Evolutionary conservation across 2,329 filamentous ascomycete species (phyloP), one percentile per base, ranked within the genome.

Genomic region (Pezicula carpinea): DNA sequence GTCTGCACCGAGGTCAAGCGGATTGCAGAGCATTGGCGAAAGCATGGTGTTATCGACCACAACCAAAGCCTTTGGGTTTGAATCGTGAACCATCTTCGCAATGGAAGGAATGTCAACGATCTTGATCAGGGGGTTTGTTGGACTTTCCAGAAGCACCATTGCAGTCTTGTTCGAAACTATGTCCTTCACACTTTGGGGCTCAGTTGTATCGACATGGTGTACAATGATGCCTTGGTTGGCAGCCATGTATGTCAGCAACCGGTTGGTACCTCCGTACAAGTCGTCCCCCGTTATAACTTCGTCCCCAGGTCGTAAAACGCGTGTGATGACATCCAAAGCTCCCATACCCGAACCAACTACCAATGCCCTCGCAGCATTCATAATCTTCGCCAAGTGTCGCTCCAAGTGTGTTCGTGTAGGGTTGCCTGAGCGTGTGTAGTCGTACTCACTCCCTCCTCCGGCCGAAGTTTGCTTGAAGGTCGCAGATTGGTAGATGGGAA

Each of bases 11-110:
- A 97, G 77, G 51, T 97, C 92, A 15, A 99, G 80, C 5, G 93
- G 93, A 70, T 96, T 97, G 62, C 85, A 85, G 6, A 99, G 82
- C 74, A 96, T 85, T 10, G 93, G 93, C 2, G 91, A 96, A 56
- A 99, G 83, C 93, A 99, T 99, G 48, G 93, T 99, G 73, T 99
- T 99, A 70, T 99, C 93, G 21, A 97, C 93, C 2, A 91, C 83
- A 14, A 99, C 90, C 34, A 97, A 73, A 21, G 89, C 87, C 52
- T 80, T 80, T 6, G 85, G 74, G 66, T 93, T 96, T 42, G 79
- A 80, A 32, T 84, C 81, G 66, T 97, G 93, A 0, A 87, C 80
- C 17, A 85, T 72, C 33, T 77, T 75, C 13, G 93, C 82, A 57
- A 99, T 95, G 18, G 82, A 76, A 4, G 85, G 78, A 50, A 99